Conservation (phyloP, 2,329 filamentous ascomycete species). For the Periconia sp. region DNA sequence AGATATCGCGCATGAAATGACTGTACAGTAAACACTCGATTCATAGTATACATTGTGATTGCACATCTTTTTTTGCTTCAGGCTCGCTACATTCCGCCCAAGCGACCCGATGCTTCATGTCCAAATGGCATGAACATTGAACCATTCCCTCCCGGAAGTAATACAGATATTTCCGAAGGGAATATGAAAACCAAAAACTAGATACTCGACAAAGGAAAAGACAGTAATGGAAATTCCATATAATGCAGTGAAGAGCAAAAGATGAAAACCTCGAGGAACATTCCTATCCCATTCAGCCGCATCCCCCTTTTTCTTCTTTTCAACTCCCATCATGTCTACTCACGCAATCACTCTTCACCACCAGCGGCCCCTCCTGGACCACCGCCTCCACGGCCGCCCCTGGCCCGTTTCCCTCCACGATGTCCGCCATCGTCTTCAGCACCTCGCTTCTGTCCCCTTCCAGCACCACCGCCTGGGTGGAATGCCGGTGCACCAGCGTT, state of each 20-base stretch:
- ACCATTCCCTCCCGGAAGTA: neutral
- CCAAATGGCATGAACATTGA: no score
- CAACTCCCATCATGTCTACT: neutral
- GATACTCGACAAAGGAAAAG: neutral
- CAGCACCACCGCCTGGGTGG: conserved; percentile 26
- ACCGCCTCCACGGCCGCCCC: conserved; percentile 27
- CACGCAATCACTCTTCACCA: conserved; percentile 3
- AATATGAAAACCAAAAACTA: neutral
- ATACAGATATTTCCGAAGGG: neutral
- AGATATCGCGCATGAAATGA: no score
- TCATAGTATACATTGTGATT: no score
- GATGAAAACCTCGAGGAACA: neutral
- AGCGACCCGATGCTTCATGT: no score
- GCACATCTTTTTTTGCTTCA: no score
- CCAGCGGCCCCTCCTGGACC: conserved; percentile 17
- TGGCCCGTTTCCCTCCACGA: conserved; percentile 32
- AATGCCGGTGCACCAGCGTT: conserved; percentile 41
- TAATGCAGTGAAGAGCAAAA: neutral
- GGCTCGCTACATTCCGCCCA: no score
- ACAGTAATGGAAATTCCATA: neutral
- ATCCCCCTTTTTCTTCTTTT: neutral
- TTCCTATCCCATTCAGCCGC: no score
- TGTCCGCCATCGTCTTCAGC: conserved; percentile 33
- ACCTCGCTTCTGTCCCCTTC: conserved; percentile 37
- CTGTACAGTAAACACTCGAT: no score